Evolutionary conservation across 768 basidiomycete genomes (phyloP), one percentile per base, ranked within the genome.

Genomic region (Gloeostereum incarnatum): DNA sequence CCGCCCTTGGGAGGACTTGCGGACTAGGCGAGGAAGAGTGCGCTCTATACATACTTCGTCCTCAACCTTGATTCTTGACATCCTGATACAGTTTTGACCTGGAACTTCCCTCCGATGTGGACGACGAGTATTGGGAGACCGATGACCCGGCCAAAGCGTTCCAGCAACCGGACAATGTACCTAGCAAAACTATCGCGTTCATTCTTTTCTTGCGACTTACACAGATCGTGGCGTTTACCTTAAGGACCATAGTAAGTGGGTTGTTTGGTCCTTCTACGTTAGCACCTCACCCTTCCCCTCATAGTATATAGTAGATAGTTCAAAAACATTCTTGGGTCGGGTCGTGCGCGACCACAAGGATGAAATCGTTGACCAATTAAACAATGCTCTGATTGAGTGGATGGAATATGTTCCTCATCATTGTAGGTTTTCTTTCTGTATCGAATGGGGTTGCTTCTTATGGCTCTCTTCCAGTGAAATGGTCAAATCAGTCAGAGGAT

Each of bases 31-130:
- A 82, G 51, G 81, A 82, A 61, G 81, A 84, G 81, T 84, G 43
- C 58, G 72, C 52, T 9, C 21, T 30, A 34, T 7, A n/a, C n/a
- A n/a, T 32, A 14, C 34, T 33, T 10, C 38, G 14, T 32, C 24
- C 36, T 36, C 38, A 9, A 14, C 21, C 16, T 13, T 21, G 20
- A 18, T 29, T 45, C 31, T 25, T 14, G 14, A 19, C 30, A 27
- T 14, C 11, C 53, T 45, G 37, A 44, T n/a, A 11, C 45, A 91
- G 88, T 54, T 88, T 87, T 52, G 90, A 93, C 52, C 62, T 82
- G 19, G 88, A 88, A 32, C 60, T 85, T 23, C 86, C 86, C 27
- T 66, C 85, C 9, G 86, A 89, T 54, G 80, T 90, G 10, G 86
- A 93, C 46, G 81, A 83, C 48, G 75, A 80, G 44, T 88, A 77